These are phyloP conservation scores for Capsicum chinense DNA, from an alignment of 257 asterid species.

Conservation along the genomic window DNA sequence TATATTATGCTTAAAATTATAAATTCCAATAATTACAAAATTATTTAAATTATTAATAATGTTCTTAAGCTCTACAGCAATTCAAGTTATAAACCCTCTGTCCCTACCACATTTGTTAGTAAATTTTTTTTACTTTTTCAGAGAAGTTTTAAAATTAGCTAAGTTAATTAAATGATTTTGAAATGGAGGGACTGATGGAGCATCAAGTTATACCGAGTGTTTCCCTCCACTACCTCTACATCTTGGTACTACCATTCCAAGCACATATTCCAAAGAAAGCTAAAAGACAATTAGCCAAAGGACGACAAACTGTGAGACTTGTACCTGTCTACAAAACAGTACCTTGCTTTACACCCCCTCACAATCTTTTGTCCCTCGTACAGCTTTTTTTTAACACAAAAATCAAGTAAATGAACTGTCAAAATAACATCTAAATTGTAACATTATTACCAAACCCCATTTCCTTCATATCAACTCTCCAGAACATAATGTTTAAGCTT, in stretches of 20 bases:
- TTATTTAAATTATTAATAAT: too few relatives aligned
- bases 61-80: too few relatives aligned
- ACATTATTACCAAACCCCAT: not conserved
- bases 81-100: too few relatives aligned
- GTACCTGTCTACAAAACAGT: conserved; percentile 3
- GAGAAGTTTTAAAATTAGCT: too few relatives aligned
- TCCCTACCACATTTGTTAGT: too few relatives aligned
- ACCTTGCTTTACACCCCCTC: conserved; percentile 5
- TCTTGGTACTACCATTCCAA: not conserved
- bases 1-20: too few relatives aligned
- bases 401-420: conserved; percentile 1
- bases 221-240: not conserved
- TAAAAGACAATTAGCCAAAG: conserved; percentile 14
- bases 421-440: not conserved
- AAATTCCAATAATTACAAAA: too few relatives aligned
- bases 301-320: not conserved
- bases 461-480: not conserved
- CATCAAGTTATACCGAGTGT: not conserved
- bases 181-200: too few relatives aligned
- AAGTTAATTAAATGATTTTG: too few relatives aligned
- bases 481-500: conserved; percentile 12
- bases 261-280: conserved; percentile 5
- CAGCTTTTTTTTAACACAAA: conserved; percentile 17
- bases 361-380: not conserved
- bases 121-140: too few relatives aligned